Evolutionary conservation across 345 rosid species (phyloP).

Genomic region (Physaria fendleri): DNA sequence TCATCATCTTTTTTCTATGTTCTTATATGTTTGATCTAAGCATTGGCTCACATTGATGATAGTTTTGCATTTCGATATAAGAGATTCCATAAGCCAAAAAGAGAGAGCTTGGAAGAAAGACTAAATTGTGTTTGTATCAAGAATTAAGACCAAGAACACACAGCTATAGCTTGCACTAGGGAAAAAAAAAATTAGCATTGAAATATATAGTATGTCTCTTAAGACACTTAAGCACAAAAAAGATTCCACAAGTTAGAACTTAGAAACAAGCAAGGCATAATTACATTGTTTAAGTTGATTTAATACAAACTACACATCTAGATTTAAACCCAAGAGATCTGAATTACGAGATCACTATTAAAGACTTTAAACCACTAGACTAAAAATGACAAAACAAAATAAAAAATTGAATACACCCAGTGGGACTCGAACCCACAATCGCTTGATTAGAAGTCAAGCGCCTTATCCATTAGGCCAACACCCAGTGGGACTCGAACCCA

Average conservation of each 20-base stretch:
- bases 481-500: too few relatives aligned
- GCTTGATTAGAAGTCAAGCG: too few relatives aligned
- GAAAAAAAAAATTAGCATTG: conserved; percentile 8
- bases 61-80: conserved; percentile 14
- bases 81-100: conserved; percentile 20
- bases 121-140: conserved; percentile 14
- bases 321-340: too few relatives aligned
- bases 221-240: conserved; percentile 6
- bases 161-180: not conserved
- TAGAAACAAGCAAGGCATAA: conserved; percentile 26
- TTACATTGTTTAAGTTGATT: not conserved
- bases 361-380: too few relatives aligned
- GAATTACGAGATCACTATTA: too few relatives aligned
- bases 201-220: conserved; percentile 15
- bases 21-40: not conserved
- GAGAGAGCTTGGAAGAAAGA: conserved; percentile 20
- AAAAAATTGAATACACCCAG: too few relatives aligned
- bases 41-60: conserved; percentile 5
- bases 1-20: not conserved
- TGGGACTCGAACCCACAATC: too few relatives aligned
- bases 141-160: conserved; percentile 16
- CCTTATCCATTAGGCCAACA: too few relatives aligned
- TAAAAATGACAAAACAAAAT: too few relatives aligned
- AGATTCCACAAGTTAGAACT: conserved; percentile 14
- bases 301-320: too few relatives aligned